Base-by-base conservation (phyloP, 129 eudicot species). In the Ambrosia trifida region DNA sequence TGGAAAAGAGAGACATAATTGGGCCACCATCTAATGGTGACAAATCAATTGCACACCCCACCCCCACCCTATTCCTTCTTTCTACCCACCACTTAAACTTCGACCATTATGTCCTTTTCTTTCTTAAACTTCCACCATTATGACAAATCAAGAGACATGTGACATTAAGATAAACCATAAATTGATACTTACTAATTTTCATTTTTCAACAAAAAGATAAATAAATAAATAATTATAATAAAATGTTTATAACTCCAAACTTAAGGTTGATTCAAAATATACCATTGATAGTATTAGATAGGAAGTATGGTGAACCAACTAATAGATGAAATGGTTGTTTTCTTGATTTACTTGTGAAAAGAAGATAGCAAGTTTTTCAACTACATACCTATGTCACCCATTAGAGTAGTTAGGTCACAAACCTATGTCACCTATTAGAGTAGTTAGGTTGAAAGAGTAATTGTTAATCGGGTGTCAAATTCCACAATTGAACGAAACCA, bases 21-120 rank as follows among this genome's bases (percentile, higher is more conserved):
- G 80, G 81, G 76, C 81, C 81, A 61, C 76, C 81, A 61, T 69
- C 57, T 69, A 77, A 69, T 69, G 75, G 81, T 77, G 81, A 63
- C 81, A 77, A 77, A 50, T 69, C 81, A 69, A 77, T 77, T 77
- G 76, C 76, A 1, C 44, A 40, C 75, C 69, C 76, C 44, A 40
- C 75, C 69, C 76, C 79, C 63, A 64, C 79, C 72, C 76, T 31
- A 46, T 47, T 33, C 31, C 57, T 51, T 74, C 28, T 74, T 74
- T 64, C 54, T 64, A 56, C 72, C 78, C 58, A 65, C 66, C 76
- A 58, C 44, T 53, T 47, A 45, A 60, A 58, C 43, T 71, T 71
- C 61, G 40, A n/a, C 52, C 18, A 59, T 36, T 18, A 52, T 52
- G 44, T 64, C 70, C 12, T 49, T 71, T 53, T 49, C 75, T 38